These are phyloP conservation scores for Conticribra weissflogii DNA, from an alignment of 108 stramenopile species.

Conservation along the genomic window DNA sequence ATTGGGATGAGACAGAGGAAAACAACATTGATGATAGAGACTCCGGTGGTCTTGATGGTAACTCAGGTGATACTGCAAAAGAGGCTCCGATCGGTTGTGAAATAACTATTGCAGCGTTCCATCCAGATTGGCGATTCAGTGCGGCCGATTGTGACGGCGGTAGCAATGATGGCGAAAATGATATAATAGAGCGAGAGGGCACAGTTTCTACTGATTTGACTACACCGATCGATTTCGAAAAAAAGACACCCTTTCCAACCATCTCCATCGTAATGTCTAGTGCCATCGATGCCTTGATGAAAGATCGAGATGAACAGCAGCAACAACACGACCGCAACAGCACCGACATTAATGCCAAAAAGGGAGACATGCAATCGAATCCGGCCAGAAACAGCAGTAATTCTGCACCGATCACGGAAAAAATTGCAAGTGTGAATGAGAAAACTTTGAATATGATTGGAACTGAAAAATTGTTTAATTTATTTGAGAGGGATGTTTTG, in stretches of 20 bases:
- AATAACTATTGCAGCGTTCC: constrained; percentile 78
- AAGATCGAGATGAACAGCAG: neutral
- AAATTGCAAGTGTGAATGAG: constrained; percentile 65
- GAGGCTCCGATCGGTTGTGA: constrained; percentile 34
- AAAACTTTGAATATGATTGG: constrained; percentile 45
- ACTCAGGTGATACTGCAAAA: neutral
- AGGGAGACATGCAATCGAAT: neutral
- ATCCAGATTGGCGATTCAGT: constrained; percentile 74
- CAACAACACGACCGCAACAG: neutral
- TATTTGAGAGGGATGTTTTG: constrained; percentile 32
- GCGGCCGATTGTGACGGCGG: too few species aligned
- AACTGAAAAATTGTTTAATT: constrained; percentile 36
- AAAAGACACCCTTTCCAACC: constrained; percentile 71
- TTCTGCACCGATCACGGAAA: constrained; percentile 54
- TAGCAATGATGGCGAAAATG: constrained; percentile 9
- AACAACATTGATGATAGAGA: neutral
- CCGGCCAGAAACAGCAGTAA: neutral
- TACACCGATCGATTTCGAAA: constrained; percentile 59
- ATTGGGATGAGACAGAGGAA: constrained; percentile 39
- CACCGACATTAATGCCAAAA: neutral
- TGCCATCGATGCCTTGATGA: constrained; percentile 56
- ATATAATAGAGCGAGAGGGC: constrained; percentile 8
- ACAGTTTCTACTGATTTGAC: constrained; percentile 4
- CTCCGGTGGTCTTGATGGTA: too few species aligned
- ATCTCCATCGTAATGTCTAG: constrained; percentile 67